Percentiles rank a stretch among this genome's conserved stretches.
Evolutionary conservation across 1,139 yeast genomes (phyloP).

Genomic region (Suhomyces atakaporum): DNA sequence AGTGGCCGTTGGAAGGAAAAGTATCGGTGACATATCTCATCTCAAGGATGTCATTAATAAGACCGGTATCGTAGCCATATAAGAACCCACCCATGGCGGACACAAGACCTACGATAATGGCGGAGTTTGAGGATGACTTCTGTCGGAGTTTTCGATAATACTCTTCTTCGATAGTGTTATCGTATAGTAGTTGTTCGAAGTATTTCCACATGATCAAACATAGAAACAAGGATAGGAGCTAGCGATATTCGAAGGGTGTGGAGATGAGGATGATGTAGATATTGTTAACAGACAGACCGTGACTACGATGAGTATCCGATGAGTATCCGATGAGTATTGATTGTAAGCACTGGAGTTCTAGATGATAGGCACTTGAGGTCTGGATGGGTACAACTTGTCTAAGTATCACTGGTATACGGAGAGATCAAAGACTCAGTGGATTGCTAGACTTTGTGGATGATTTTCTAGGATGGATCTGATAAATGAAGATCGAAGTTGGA

Average conservation of each 20-base stretch:
- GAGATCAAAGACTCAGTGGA: too few relatives aligned
- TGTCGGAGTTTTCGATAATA: slow-evolving; percentile 43
- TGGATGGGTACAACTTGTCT: too few relatives aligned
- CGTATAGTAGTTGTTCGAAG: slow-evolving; percentile 37
- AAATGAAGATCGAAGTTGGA: too few relatives aligned
- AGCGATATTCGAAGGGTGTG: neutral
- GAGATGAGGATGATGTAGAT: neutral
- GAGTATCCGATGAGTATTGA: too few relatives aligned
- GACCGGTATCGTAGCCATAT: slow-evolving; percentile 83
- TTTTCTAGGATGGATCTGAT: too few relatives aligned
- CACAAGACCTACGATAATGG: slow-evolving; percentile 66
- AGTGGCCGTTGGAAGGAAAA: slow-evolving; percentile 48
- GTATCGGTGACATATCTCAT: slow-evolving; percentile 61
- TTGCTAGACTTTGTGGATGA: too few relatives aligned
- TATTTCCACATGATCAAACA: slow-evolving; percentile 13
- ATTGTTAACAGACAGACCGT: too few relatives aligned
- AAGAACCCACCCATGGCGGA: slow-evolving; percentile 84
- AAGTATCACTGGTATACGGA: too few relatives aligned
- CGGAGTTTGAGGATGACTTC: slow-evolving; percentile 58
- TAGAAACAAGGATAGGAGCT: slow-evolving; percentile 1
- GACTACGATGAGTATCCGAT: too few relatives aligned
- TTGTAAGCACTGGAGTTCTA: too few relatives aligned
- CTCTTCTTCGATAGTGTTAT: slow-evolving; percentile 41
- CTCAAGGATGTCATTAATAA: slow-evolving; percentile 70
- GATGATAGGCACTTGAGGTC: too few relatives aligned